phyloP scores from a whole-genome alignment of 2,329 filamentous ascomycete species.

The Coleophoma cylindrospora region DNA sequence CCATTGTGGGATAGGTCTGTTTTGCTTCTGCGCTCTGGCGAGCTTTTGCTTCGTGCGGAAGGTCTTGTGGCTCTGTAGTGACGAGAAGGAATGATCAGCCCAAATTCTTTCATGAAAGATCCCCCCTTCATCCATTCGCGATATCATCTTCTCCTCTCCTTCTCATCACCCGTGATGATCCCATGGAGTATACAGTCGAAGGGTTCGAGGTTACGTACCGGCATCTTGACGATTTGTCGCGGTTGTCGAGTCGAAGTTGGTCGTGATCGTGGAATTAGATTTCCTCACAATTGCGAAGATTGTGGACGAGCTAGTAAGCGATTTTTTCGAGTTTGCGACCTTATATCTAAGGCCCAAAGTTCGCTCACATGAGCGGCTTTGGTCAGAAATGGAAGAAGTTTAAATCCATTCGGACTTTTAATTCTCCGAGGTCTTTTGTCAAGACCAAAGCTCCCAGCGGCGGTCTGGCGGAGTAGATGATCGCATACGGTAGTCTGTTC shows the following conservation, averaged over 20 bases:
- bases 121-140: background rate
- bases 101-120: slow-evolving; percentile 1
- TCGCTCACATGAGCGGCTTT: too few relatives aligned
- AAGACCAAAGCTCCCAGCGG: too few relatives aligned
- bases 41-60: slow-evolving; percentile 99
- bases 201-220: slow-evolving; percentile 34
- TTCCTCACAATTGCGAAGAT: slow-evolving; percentile 1
- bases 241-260: slow-evolving; percentile 17
- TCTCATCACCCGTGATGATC: slow-evolving; percentile 7
- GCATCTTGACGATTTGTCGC: slow-evolving; percentile 45
- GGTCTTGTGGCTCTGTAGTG: slow-evolving; percentile 89
- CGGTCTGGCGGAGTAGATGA: too few relatives aligned
- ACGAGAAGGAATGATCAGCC: slow-evolving; percentile 10
- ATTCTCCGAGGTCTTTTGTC: too few relatives aligned
- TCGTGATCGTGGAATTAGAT: too few relatives aligned
- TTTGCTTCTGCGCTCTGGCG: slow-evolving; percentile 99
- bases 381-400: too few relatives aligned
- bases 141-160: background rate
- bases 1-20: slow-evolving; percentile 99
- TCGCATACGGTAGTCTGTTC: too few relatives aligned
- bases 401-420: too few relatives aligned
- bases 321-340: too few relatives aligned
- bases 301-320: too few relatives aligned
- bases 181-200: slow-evolving; percentile 1
- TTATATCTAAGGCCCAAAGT: too few relatives aligned